Evolutionary conservation across 768 basidiomycete genomes (phyloP).

Genomic region (Tubosaeta sp.): DNA sequence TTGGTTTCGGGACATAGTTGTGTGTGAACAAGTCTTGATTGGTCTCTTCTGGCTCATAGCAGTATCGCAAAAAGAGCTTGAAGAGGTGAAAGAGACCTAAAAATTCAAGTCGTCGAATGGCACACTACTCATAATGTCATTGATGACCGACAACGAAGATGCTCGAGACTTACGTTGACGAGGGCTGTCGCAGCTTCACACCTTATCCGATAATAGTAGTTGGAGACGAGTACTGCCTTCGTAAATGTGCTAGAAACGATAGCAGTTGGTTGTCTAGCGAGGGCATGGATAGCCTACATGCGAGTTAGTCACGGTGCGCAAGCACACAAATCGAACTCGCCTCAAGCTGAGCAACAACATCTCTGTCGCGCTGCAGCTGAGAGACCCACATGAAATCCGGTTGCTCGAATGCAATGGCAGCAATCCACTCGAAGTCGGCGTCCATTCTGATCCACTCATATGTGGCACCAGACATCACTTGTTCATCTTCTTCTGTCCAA

Average conservation of each 20-base stretch:
- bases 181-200: conserved; percentile 90
- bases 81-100: conserved; percentile 93
- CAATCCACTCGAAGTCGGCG: conserved; percentile 99
- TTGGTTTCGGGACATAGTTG: conserved; percentile 90
- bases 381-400: conserved; percentile 99
- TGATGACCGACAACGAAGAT: conserved; percentile 3
- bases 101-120: conserved; percentile 76
- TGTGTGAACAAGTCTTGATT: conserved; percentile 82
- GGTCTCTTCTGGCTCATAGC: conserved; percentile 80
- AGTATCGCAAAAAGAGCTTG: conserved; percentile 89
- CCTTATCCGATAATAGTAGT: conserved; percentile 94
- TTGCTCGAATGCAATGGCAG: conserved; percentile 87
- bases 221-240: conserved; percentile 89
- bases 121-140: conserved; percentile 54
- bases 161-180: conserved; percentile 54
- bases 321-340: conserved; percentile 40
- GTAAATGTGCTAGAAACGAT: conserved; percentile 90
- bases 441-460: conserved; percentile 99
- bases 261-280: conserved; percentile 74
- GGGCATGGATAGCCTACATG: conserved; percentile 85
- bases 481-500: conserved; percentile 97
- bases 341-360: conserved; percentile 96
- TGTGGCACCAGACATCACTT: conserved; percentile 88
- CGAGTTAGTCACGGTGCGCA: conserved; percentile 2
- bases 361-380: conserved; percentile 90